phyloP scores from a whole-genome alignment of 768 basidiomycete genomes.

The Russula olivacea region DNA sequence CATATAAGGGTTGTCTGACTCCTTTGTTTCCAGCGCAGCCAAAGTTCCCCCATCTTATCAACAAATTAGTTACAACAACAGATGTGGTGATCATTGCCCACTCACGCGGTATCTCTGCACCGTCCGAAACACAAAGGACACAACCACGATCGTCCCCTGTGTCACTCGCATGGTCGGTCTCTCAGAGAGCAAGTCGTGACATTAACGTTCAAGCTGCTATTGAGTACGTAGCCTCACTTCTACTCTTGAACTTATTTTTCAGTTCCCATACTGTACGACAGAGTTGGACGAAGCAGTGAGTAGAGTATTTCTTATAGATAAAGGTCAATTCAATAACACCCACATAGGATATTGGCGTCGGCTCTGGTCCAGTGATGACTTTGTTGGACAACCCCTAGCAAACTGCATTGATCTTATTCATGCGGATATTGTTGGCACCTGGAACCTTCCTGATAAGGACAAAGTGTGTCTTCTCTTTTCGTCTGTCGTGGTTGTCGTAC shows the following conservation, averaged over 20 bases:
- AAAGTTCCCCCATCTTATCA: background rate
- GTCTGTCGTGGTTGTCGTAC: background rate
- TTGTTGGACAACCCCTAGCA: background rate
- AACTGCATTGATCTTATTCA: conserved; percentile 5
- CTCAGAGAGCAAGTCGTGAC: conserved; percentile 9
- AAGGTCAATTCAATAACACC: background rate
- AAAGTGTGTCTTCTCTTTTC: background rate
- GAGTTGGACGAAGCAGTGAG: conserved; percentile 14
- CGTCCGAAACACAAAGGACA: background rate
- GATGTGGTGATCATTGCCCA: background rate
- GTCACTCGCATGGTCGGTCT: conserved; percentile 4
- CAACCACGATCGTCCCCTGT: background rate
- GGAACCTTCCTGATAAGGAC: conserved; percentile 5
- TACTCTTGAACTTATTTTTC: background rate
- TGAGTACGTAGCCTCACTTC: background rate
- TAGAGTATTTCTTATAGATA: background rate
- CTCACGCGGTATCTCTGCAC: background rate
- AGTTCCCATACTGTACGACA: background rate
- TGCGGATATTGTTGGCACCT: conserved; percentile 1
- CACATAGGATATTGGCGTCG: conserved; percentile 10
- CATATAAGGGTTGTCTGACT: background rate
- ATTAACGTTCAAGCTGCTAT: conserved; percentile 1
- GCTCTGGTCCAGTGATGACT: background rate
- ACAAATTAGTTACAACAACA: background rate
- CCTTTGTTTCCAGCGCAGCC: background rate